A percentile compares a stretch with the other conserved stretches of the same genome.
These are phyloP conservation scores for Podospora sp. DNA, from an alignment of 495 filamentous ascomycete genomes.

Conservation along the genomic window DNA sequence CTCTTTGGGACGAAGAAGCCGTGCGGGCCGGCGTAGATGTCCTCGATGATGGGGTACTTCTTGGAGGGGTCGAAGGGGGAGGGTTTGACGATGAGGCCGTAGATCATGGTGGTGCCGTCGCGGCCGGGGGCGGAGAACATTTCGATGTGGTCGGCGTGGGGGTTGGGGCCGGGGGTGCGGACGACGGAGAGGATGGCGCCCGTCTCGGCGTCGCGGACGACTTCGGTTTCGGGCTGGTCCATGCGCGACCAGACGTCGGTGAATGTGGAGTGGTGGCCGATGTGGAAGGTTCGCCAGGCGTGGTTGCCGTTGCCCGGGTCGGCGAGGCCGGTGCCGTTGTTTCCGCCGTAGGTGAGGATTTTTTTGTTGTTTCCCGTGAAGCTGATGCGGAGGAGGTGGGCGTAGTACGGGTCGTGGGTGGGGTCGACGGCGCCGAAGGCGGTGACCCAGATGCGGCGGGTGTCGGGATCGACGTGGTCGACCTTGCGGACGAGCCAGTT, in stretches of 20 bases:
- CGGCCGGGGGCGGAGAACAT: conserved; percentile 26
- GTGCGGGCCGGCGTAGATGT: conserved; percentile 31
- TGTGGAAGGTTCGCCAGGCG: too few species aligned
- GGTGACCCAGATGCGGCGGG: conserved; percentile 27
- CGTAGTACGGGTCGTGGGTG: conserved; percentile 31
- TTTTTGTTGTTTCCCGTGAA: too few species aligned
- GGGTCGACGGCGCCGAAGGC: conserved; percentile 22
- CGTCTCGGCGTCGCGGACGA: conserved; percentile 21
- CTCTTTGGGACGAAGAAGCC: conserved; percentile 24
- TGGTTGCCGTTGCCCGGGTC: conserved; percentile 27
- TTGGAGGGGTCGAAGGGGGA: conserved; percentile 26
- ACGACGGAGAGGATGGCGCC: conserved; percentile 22
- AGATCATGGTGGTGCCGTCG: conserved; percentile 27
- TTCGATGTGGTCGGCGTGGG: conserved; percentile 19
- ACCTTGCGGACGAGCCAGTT: conserved; percentile 27
- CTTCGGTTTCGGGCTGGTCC: conserved; percentile 23
- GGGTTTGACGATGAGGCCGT: conserved; percentile 30
- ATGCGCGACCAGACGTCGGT: conserved; percentile 30
- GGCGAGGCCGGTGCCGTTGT: conserved; percentile 28
- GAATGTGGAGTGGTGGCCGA: conserved; percentile 22
- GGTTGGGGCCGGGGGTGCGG: conserved; percentile 13
- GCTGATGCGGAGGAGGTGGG: conserved; percentile 28
- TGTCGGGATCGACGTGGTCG: conserved; percentile 24
- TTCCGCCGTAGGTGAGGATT: too few species aligned
- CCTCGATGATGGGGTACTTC: conserved; percentile 31